Conservation (phyloP, 768 basidiomycete species). For the Leccinum broughii region DNA sequence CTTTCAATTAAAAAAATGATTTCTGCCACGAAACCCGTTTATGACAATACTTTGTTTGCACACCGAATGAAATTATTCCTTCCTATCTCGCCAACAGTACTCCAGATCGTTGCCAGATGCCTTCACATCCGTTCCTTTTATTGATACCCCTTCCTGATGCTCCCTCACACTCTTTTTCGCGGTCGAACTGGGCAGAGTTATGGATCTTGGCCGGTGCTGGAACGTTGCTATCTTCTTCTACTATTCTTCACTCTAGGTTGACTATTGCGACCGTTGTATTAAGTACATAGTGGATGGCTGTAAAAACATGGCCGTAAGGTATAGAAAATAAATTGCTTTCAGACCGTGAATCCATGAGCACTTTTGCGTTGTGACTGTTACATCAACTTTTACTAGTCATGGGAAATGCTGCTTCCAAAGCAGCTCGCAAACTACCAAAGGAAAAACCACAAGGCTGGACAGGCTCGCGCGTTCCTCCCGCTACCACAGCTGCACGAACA, state of each 20-base stretch:
- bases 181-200: conserved; percentile 24
- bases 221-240: conserved; percentile 32
- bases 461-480: conserved; percentile 33
- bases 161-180: conserved; percentile 27
- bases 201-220: conserved; percentile 32
- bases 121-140: conserved; percentile 26
- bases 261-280: conserved; percentile 36
- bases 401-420: conserved; percentile 66
- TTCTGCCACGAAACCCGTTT: conserved; percentile 34
- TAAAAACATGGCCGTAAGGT: conserved; percentile 36
- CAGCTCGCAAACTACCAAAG: conserved; percentile 54
- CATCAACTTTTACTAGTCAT: conserved; percentile 36
- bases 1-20: conserved; percentile 57
- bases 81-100: conserved; percentile 31
- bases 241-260: conserved; percentile 35
- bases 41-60: conserved; percentile 43
- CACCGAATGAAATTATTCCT: conserved; percentile 34
- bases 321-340: conserved; percentile 33
- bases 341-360: neutral
- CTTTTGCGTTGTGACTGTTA: neutral
- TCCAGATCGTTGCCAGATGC: conserved; percentile 28
- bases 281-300: conserved; percentile 41
- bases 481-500: conserved; percentile 6
- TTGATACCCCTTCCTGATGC: conserved; percentile 30
- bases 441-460: conserved; percentile 47